Evolutionary conservation across 352 stramenopile species (phyloP).

Genomic region (Globisporangium nunn): DNA sequence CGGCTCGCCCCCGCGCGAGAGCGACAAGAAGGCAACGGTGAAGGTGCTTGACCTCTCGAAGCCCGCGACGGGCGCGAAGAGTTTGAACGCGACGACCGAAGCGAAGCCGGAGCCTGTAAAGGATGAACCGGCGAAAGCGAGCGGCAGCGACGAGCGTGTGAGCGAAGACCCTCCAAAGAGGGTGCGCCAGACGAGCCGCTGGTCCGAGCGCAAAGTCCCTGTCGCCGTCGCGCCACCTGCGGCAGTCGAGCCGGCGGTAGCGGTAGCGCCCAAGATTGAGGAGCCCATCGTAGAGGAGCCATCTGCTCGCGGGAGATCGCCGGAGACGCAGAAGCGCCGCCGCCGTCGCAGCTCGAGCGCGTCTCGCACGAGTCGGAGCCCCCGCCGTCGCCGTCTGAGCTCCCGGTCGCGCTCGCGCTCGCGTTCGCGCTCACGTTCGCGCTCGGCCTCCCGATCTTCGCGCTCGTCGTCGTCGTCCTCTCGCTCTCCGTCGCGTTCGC

Average conservation of each 20-base stretch:
- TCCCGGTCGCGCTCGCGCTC: conserved; percentile 1
- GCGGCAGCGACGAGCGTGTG: not conserved
- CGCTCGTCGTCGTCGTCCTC: conserved; percentile 19
- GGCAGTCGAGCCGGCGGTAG: not conserved
- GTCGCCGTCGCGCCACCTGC: not conserved
- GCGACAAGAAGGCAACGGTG: not conserved
- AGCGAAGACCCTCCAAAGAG: conserved; percentile 2
- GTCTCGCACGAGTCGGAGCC: conserved; percentile 15
- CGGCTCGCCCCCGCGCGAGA: not conserved
- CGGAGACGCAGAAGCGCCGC: conserved; percentile 13
- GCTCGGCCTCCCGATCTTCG: conserved; percentile 24
- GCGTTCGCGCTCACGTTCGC: conserved; percentile 8
- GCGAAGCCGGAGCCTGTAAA: not conserved
- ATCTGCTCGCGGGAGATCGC: conserved; percentile 4
- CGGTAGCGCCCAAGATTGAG: not conserved
- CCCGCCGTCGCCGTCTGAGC: conserved; percentile 10
- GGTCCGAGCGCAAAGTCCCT: conserved; percentile 4
- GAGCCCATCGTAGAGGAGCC: not conserved
- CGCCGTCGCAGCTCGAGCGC: conserved; percentile 18
- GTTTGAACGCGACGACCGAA: not conserved
- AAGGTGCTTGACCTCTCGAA: conserved; percentile 14
- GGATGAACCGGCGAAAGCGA: not conserved
- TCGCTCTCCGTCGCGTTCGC: conserved; percentile 1
- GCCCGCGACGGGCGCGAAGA: conserved; percentile 6
- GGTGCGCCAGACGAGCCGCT: not conserved